These are phyloP conservation scores for Teunomyces pallodes DNA, from an alignment of 805 yeast genomes.

Conservation along the genomic window DNA sequence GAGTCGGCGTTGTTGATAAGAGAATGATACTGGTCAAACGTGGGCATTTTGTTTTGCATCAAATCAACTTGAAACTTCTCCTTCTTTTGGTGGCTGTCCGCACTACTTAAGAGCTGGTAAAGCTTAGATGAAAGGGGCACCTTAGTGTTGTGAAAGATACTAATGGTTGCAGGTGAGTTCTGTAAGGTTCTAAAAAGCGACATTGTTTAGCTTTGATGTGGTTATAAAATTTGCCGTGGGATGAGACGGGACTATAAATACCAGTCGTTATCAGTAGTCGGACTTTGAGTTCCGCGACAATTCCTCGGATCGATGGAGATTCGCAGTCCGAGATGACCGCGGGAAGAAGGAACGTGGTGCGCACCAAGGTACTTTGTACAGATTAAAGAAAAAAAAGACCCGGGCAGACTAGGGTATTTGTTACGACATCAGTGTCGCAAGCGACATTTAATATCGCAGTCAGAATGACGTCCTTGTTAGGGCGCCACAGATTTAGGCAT, in stretches of 20 bases:
- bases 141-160: conserved; percentile 40
- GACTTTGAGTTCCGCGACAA: background rate
- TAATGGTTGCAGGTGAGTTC: conserved; percentile 38
- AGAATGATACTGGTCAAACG: conserved; percentile 37
- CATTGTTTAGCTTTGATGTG: conserved; percentile 15
- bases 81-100: conserved; percentile 27
- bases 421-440: background rate
- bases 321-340: background rate
- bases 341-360: conserved; percentile 1
- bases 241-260: background rate
- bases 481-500: background rate
- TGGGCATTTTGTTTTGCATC: conserved; percentile 39
- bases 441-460: background rate
- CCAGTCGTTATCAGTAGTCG: background rate
- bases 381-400: background rate
- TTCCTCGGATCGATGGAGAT: conserved; percentile 1
- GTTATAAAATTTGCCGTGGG: background rate
- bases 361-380: background rate
- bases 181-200: conserved; percentile 43
- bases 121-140: conserved; percentile 32
- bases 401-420: background rate
- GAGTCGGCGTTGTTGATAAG: conserved; percentile 25
- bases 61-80: conserved; percentile 34
- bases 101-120: conserved; percentile 29
- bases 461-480: background rate